Base-by-base conservation (phyloP, 176 grass and related monocot species). In the Oryza glumipatula region DNA sequence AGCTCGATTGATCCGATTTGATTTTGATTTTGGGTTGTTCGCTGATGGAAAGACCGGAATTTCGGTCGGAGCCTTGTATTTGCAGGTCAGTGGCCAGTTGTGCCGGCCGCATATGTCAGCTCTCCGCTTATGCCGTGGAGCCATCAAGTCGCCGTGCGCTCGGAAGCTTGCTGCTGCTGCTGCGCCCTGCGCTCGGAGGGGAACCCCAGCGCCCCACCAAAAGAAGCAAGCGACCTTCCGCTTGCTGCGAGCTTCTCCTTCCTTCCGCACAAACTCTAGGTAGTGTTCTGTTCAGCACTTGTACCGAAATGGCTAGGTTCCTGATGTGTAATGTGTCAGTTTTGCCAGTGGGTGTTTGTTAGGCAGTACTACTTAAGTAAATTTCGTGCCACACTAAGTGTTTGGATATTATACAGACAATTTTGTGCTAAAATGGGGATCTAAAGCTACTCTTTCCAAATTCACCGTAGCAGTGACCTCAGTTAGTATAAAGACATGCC, bases 111-210 rank as follows among this genome's bases (percentile, higher is more conserved):
- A 49, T 36, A 81, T 81, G 82, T 65, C 82, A 76, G 65, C 30
- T 71, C 77, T 85, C 11, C 30, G 65, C 16, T 41, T 33, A 52
- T 76, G 88, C 88, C 35, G 33, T 54, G 88, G 71, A 65, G 56
- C 41, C 43, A 9, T 72, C 65, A 39, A 81, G 65, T 76, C 71
- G 39, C 70, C 49, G 7, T 14, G 70, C 15, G 21, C 58, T 22
- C 21, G 28, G 45, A 80, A 73, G 67, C 66, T 19, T 16, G 1
- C 16, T 36, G 19, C 72, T 36, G 19, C 72, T 15, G 77, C 45
- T 22, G 16, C 51, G 51, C 51, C 51, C 16, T 56, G 51, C 51
- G 16, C 51, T 19, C 16, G 17, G 49, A 52, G 1, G 49, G 44
- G 44, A 67, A 28, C n/a, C 33, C 60, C 56, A 0, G 65, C 33